Base-by-base conservation (phyloP, 257 asterid species). In the Paraleonurus japonicus region DNA sequence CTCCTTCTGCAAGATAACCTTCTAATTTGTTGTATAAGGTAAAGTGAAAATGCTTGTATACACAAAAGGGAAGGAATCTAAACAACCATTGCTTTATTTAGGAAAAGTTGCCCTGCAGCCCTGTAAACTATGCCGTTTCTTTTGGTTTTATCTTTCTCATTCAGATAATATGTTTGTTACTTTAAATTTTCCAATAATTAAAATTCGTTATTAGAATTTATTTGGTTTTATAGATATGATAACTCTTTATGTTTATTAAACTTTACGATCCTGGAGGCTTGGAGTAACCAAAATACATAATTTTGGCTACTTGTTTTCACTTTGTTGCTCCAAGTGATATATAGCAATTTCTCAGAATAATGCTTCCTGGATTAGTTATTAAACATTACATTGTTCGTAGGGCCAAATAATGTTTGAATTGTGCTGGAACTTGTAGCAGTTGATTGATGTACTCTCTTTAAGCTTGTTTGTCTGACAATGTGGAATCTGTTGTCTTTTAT, bases 401-500 rank as follows among this genome's bases (percentile, higher is more conserved):
- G 53, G 53, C 43, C 33, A 55, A 33, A 24, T 35, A 39, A 22
- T 39, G 24, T 45, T 69, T 63, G 27, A 27, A 59, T 58, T 59
- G n/a, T 69, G 71, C 37, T 71, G 48, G 65, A 76, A 63, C 50
- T 74, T 61, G 35, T 39, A 35, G 45, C 39, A 48, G 16, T 22
- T 60, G 62, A 50, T 61, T 45, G 73, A 65, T 74, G 67, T 64
- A 50, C 33, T 67, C 62, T 67, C 76, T 61, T 51, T 43, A 48
- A 24, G 65, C 71, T 70, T 67, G 54, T 39, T 67, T 67, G 2
- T 55, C 74, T 80, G 70, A 72, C 69, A 54, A 69, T 37, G 67
- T 26, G 61, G 22, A 71, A 28, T 71, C 57, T 73, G 59, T 70
- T 73, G 64, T 57, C 50, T 73, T 70, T 71, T 62, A 67, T 33